Percentiles rank a stretch among this genome's conserved stretches.
Evolutionary conservation across 2,329 filamentous ascomycete species (phyloP).

Genomic region (Botrytis fragariae): DNA sequence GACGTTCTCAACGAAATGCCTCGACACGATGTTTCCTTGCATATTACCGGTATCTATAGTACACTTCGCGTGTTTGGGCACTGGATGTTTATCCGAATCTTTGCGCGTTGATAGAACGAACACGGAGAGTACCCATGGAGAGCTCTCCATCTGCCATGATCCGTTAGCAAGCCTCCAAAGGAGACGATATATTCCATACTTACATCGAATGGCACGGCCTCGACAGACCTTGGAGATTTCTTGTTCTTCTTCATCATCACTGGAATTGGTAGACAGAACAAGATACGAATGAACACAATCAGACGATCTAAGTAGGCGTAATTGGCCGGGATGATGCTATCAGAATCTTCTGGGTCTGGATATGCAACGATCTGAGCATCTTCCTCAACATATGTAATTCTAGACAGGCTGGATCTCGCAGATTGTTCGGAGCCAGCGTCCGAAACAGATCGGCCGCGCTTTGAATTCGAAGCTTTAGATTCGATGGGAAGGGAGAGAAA

Average conservation of each 20-base stretch:
- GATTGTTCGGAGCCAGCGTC: slow-evolving; percentile 5
- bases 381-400: slow-evolving; percentile 22
- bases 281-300: not conserved
- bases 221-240: not conserved
- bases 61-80: slow-evolving; percentile 24
- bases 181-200: not conserved
- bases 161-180: not conserved
- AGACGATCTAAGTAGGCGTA: not conserved
- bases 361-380: slow-evolving; percentile 14
- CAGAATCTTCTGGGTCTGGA: not conserved
- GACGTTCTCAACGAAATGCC: slow-evolving; percentile 22
- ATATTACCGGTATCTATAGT: slow-evolving; percentile 31
- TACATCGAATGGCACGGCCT: not conserved
- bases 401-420: slow-evolving; percentile 19
- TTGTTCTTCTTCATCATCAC: not conserved
- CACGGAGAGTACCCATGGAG: slow-evolving; percentile 23
- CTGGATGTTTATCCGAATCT: slow-evolving; percentile 18
- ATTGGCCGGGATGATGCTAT: not conserved
- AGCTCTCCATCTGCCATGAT: not conserved
- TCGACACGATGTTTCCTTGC: slow-evolving; percentile 28
- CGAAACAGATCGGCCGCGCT: slow-evolving; percentile 13
- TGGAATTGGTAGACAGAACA: not conserved
- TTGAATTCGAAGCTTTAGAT: not conserved
- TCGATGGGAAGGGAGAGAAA: not conserved
- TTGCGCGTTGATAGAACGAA: slow-evolving; percentile 21